These are phyloP conservation scores for Coemansia sp. DNA, from an alignment of 192 early-diverging fungal species.

Conservation along the genomic window DNA sequence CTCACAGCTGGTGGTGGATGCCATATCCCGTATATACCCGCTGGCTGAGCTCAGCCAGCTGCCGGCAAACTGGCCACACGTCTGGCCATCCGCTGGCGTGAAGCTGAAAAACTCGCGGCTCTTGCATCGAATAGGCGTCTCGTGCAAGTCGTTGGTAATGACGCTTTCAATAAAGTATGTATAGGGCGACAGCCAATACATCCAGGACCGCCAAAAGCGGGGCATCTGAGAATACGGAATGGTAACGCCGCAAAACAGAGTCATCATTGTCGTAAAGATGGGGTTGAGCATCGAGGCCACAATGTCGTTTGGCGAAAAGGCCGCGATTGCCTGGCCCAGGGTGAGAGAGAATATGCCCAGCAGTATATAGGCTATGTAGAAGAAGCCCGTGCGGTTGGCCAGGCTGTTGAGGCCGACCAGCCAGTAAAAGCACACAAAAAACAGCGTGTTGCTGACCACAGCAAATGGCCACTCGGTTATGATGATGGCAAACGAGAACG, in stretches of 20 bases:
- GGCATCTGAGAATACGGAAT: constrained; percentile 59
- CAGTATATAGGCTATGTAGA: constrained; percentile 60
- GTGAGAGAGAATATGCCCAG: constrained; percentile 65
- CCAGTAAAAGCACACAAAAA: constrained; percentile 77
- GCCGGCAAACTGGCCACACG: constrained; percentile 60
- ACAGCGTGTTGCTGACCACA: constrained; percentile 56
- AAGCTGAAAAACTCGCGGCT: constrained; percentile 55
- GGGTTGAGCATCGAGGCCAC: constrained; percentile 64
- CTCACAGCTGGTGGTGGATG: constrained; percentile 54
- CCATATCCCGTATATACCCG: constrained; percentile 59
- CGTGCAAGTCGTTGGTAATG: constrained; percentile 57
- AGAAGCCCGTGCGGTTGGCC: constrained; percentile 55
- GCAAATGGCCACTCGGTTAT: constrained; percentile 70
- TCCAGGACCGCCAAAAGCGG: constrained; percentile 66
- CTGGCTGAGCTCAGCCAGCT: constrained; percentile 50
- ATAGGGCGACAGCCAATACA: constrained; percentile 66
- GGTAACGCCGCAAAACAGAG: constrained; percentile 71
- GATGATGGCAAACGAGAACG: constrained; percentile 61
- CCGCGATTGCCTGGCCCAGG: constrained; percentile 68
- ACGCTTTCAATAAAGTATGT: constrained; percentile 66
- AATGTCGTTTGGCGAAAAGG: constrained; percentile 57
- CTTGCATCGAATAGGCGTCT: constrained; percentile 47
- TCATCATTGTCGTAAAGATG: constrained; percentile 61
- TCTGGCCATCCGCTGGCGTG: constrained; percentile 53
- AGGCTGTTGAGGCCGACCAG: constrained; percentile 57